Base-by-base conservation (phyloP, 768 basidiomycete genomes). In the Suillus cothurnatus region DNA sequence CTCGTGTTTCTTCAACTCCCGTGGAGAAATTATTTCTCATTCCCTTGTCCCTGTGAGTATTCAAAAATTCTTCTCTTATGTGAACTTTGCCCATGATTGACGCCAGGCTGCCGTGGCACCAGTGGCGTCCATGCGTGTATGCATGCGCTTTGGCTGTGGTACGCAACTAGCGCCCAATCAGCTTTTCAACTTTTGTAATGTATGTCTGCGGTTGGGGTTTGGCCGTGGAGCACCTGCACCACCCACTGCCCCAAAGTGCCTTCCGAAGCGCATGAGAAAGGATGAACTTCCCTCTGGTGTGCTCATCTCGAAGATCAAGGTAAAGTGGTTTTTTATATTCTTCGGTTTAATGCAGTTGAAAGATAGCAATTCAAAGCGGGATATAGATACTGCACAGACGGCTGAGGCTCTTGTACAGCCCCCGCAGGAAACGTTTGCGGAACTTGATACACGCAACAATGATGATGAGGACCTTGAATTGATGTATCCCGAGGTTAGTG, bases 401-500 rank as follows among this genome's bases (percentile, higher is more conserved):
- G 11, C 14, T 5, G 31, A 53, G 11, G 28, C 19, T 8, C 59
- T 23, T 61, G 4, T 19, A 31, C 63, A 19, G 1, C 15, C 31
- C 17, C 39, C n/a, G 12, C 49, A 0, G 49, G 19, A 38, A 15
- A 34, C 34, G 14, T 41, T 36, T 50, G 19, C 26, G 12, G 58
- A 31, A 28, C 26, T 26, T 21, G 36, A 21, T 61, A 2, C 28
- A 26, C 4, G 15, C 61, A 49, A 65, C 4, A 23, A 50, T 50
- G 66, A 66, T 11, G 70, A 66, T 1, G 21, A 19, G 26, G 68
- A 72, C 26, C 17, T 65, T 5, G 68, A 74, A 8, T 49, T 74
- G 3, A 31, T 67, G 0, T 76, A 76, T 64, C 73, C 74, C 14
- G 68, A 73, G 28, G 73, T 74, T 23, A 45, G 69, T 58, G 47